Evolutionary conservation across 768 basidiomycete species (phyloP).

Genomic region (Auricularia sp.): DNA sequence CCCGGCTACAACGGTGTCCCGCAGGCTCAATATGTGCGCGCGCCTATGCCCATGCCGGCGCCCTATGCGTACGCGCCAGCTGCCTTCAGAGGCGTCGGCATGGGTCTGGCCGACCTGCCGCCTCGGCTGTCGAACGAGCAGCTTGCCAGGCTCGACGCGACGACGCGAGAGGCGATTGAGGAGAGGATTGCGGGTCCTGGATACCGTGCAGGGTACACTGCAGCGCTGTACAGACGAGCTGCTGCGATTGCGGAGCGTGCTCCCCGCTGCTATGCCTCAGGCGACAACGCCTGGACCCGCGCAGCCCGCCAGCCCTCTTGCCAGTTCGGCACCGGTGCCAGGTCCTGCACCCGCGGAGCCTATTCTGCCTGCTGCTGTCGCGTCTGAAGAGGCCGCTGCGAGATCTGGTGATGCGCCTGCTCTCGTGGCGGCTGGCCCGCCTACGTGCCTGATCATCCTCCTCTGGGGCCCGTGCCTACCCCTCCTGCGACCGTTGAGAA

Average conservation of each 20-base stretch:
- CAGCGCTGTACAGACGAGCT: conserved; percentile 71
- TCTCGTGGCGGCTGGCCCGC: neutral
- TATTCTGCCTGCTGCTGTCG: too few species aligned
- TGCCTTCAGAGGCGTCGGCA: conserved; percentile 6
- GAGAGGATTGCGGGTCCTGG: conserved; percentile 70
- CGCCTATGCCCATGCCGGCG: conserved; percentile 4
- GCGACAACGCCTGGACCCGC: neutral
- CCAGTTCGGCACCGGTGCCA: too few species aligned
- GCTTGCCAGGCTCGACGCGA: conserved; percentile 48
- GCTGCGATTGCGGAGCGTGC: conserved; percentile 58
- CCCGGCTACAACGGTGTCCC: neutral
- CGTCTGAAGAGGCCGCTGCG: too few species aligned
- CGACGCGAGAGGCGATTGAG: conserved; percentile 75
- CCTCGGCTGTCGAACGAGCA: conserved; percentile 48
- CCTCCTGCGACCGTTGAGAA: too few species aligned
- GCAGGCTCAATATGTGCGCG: neutral
- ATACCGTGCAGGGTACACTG: conserved; percentile 66
- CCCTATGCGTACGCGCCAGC: conserved; percentile 6
- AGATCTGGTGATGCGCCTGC: neutral
- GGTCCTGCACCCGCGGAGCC: too few species aligned
- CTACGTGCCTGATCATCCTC: neutral
- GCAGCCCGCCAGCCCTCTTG: neutral
- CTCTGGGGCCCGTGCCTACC: neutral
- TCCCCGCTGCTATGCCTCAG: conserved; percentile 31
- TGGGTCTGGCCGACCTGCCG: conserved; percentile 24